These are phyloP conservation scores for Tubosaeta sp. DNA, from an alignment of 768 basidiomycete genomes.

Conservation along the genomic window DNA sequence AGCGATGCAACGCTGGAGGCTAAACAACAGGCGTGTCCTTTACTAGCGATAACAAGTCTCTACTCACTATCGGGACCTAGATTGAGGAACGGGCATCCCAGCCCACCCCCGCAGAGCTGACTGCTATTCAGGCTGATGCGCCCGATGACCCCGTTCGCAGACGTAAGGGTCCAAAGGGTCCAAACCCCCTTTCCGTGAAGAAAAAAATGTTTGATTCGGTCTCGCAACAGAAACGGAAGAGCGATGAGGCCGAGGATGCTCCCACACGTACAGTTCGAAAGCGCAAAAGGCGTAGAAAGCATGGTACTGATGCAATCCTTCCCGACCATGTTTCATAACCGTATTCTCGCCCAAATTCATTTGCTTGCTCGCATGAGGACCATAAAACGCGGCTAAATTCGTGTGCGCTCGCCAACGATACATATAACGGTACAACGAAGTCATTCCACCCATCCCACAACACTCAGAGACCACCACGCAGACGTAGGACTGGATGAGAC, in stretches of 20 bases:
- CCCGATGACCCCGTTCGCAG: constrained; percentile 45
- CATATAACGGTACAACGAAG: constrained; percentile 2
- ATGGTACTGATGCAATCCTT: not conserved
- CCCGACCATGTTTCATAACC: not conserved
- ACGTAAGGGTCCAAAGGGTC: constrained; percentile 72
- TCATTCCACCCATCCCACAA: not conserved
- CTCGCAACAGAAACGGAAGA: constrained; percentile 20
- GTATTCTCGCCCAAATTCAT: not conserved
- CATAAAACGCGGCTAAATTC: not conserved
- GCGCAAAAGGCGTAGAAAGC: constrained; percentile 25
- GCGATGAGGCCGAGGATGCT: not conserved
- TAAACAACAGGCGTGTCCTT: constrained; percentile 54
- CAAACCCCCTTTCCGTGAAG: constrained; percentile 90
- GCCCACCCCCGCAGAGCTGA: constrained; percentile 46
- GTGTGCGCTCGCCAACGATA: not conserved
- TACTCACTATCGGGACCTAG: constrained; percentile 33
- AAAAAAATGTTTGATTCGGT: constrained; percentile 55
- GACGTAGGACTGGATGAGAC: constrained; percentile 53
- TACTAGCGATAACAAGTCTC: not conserved
- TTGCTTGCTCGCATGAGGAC: too few species aligned
- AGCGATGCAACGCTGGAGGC: constrained; percentile 68
- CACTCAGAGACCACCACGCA: constrained; percentile 67
- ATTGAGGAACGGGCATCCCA: constrained; percentile 60
- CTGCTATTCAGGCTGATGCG: constrained; percentile 35
- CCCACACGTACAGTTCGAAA: not conserved